Conservation (phyloP, 306 rosid species). For the Gleditsia sinensis region DNA sequence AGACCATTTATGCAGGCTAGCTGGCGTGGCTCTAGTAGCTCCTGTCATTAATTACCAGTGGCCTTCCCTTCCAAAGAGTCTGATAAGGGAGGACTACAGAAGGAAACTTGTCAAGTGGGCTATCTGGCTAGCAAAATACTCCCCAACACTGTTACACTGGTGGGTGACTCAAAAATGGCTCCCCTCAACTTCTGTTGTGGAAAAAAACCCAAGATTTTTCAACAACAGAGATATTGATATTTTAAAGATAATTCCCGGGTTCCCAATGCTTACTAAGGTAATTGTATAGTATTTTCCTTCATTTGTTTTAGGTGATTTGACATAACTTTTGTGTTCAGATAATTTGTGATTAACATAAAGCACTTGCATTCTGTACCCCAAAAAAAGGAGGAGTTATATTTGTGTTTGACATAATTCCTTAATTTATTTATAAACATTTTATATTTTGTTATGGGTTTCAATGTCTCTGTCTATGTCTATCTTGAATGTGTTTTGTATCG, state of each 20-base stretch:
- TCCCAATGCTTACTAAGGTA: conserved; percentile 94
- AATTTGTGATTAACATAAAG: no score
- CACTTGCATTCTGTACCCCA: no score
- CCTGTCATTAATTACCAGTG: conserved; percentile 81
- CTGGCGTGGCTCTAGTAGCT: conserved; percentile 80
- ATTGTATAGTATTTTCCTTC: neutral
- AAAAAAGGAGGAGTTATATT: no score
- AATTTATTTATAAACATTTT: no score
- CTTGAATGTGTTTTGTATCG: no score
- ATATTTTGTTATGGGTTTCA: no score
- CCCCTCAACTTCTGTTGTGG: conserved; percentile 86
- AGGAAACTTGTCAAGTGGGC: conserved; percentile 54
- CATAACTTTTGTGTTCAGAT: no score
- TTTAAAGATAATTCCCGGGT: conserved; percentile 68
- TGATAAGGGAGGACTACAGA: conserved; percentile 73
- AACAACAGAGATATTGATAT: conserved; percentile 76
- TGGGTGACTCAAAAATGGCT: conserved; percentile 89
- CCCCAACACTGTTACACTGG: conserved; percentile 74
- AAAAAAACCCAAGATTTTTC: conserved; percentile 72
- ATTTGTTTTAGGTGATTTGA: conserved; percentile 7
- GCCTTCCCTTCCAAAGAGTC: conserved; percentile 76
- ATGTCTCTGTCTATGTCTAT: no score
- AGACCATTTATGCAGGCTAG: conserved; percentile 65
- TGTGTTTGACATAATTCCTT: no score
- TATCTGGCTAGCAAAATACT: conserved; percentile 63